phyloP scores from a whole-genome alignment of 2,329 filamentous ascomycete species.

The Zymoseptoria pseudotritici region DNA sequence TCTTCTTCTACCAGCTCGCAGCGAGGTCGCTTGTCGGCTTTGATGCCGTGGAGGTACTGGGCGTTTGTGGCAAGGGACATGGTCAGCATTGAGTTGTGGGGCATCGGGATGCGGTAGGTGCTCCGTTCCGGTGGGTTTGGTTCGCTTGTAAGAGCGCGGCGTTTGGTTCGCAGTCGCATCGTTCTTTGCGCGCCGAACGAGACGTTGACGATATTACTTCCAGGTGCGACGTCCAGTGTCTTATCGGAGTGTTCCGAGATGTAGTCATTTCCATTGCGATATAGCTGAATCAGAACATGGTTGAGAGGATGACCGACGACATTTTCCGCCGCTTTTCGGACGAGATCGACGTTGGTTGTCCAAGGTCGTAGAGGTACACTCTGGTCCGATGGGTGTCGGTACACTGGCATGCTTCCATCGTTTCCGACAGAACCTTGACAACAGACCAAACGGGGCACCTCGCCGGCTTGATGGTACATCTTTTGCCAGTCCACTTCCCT shows the following conservation, averaged over 20 bases:
- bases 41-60: conserved; percentile 87
- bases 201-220: conserved; percentile 82
- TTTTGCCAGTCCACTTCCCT: conserved; percentile 78
- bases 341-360: conserved; percentile 60
- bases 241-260: conserved; percentile 98
- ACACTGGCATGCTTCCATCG: conserved; percentile 79
- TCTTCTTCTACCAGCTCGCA: conserved; percentile 64
- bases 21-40: conserved; percentile 68
- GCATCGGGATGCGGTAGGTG: conserved; percentile 63
- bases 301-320: conserved; percentile 75
- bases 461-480: conserved; percentile 87
- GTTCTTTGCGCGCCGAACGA: conserved; percentile 86
- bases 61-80: conserved; percentile 76
- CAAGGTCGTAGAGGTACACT: conserved; percentile 71
- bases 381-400: conserved; percentile 88
- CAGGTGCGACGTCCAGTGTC: conserved; percentile 77
- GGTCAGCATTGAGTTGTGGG: conserved; percentile 82
- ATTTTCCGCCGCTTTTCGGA: conserved; percentile 62
- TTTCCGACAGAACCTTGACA: conserved; percentile 72
- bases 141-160: conserved; percentile 27
- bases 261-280: conserved; percentile 80
- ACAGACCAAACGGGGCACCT: conserved; percentile 83
- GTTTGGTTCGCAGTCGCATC: conserved; percentile 84
- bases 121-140: conserved; percentile 31
- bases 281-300: conserved; percentile 87